Base-by-base conservation (phyloP, 768 basidiomycete species). In the Tylopilus plumbeoviolaceoides region DNA sequence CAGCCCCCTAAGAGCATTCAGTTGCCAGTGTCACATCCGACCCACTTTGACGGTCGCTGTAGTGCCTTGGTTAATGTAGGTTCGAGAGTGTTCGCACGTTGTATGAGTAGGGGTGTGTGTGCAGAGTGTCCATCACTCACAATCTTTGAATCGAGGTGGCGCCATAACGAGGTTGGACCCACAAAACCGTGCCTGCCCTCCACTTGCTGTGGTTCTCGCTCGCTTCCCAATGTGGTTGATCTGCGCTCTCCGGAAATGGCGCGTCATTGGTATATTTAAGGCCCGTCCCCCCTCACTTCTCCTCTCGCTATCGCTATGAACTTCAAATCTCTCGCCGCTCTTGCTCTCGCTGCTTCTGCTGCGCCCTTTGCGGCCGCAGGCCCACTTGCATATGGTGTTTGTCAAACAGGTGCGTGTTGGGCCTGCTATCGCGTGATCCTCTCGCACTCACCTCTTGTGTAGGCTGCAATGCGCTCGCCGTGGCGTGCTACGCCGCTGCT, bases 381-480 rank as follows among this genome's bases (percentile, higher is more conserved):
- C 0, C 64, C 54, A 0, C 17, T 69, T 6, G 57, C 55, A 1
- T 68, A 68, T 6, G 69, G 3, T 0, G 0, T 55, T 0, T 69
- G 66, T 3, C 64, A 70, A 18, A 70, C 67, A 0, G 62, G 66
- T 63, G 4, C 40, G 44, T 25, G 1, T 23, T 27, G 8, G 1
- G 9, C 9, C 14, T 0, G 8, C 11, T 21, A 0, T 23, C 10
- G 12, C 25, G 5, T 15, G 30, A 20, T 5, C 11, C 18, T 11
- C 12, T 20, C 11, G n/a, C n/a, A 15, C 46, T 50, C 17, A 55
- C 28, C n/a, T n/a, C 5, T 44, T 18, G 18, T 1, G 7, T 25
- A 70, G 67, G 67, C 0, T 68, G 67, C n/a, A 69, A 70, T 8
- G 15, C 7, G 2, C 31, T 69, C 0, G 66, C 1, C 0, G 60